phyloP scores from a whole-genome alignment of 179 eudicot genomes.

The Carnegiea gigantea region DNA sequence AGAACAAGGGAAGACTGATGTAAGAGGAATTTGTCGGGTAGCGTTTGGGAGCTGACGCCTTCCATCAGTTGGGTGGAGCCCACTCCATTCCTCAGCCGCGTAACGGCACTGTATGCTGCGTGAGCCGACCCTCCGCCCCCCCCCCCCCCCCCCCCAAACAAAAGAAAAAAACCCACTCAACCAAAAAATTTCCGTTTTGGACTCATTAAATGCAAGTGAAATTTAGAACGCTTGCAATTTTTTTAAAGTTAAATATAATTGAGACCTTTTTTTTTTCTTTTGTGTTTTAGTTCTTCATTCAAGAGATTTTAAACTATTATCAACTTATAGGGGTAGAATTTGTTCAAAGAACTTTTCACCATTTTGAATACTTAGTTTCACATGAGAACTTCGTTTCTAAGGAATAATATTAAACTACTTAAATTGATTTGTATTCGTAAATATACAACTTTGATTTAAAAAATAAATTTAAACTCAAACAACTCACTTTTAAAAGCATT shows the following conservation, averaged over 20 bases:
- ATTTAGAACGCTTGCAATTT: neutral
- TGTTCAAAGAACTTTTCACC: too few relatives aligned
- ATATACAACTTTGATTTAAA: too few relatives aligned
- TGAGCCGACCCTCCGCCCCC: constrained; percentile 12
- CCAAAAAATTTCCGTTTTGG: neutral
- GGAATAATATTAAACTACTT: too few relatives aligned
- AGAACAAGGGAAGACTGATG: constrained; percentile 25
- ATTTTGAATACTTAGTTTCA: too few relatives aligned
- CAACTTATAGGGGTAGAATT: too few relatives aligned
- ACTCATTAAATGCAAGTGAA: constrained; percentile 1
- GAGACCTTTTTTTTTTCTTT: neutral
- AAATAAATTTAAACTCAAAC: too few relatives aligned
- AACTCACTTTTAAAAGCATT: too few relatives aligned
- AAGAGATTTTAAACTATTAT: too few relatives aligned
- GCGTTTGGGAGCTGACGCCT: constrained; percentile 14
- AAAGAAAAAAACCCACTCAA: too few relatives aligned
- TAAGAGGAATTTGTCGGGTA: constrained; percentile 26
- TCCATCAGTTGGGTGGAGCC: constrained; percentile 19
- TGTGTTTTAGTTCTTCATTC: neutral
- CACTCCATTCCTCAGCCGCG: constrained; percentile 20
- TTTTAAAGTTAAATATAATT: neutral
- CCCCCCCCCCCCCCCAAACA: neutral
- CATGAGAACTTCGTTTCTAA: too few relatives aligned
- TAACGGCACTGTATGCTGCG: constrained; percentile 26
- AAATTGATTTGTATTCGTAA: too few relatives aligned